These are phyloP conservation scores for Starmerella floricola DNA, from an alignment of 805 yeast genomes.

Conservation along the genomic window DNA sequence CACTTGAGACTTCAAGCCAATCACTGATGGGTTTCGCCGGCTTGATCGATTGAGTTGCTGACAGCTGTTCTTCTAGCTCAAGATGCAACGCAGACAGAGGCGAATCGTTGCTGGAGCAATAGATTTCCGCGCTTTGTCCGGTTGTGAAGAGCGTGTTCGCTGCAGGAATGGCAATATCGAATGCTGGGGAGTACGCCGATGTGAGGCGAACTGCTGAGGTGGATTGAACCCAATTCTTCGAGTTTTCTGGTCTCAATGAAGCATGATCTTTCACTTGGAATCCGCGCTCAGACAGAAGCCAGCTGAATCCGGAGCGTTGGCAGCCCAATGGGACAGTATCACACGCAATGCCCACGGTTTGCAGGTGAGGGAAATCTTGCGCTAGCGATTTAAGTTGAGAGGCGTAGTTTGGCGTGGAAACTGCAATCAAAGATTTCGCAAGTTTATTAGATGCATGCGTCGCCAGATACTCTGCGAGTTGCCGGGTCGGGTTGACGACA, in stretches of 20 bases:
- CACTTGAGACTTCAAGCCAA: slow-evolving; percentile 35
- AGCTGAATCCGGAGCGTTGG: slow-evolving; percentile 27
- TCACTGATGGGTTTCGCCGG: slow-evolving; percentile 19
- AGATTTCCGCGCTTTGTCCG: slow-evolving; percentile 20
- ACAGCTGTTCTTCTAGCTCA: slow-evolving; percentile 10
- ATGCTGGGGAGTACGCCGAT: slow-evolving; percentile 7
- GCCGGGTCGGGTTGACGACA: slow-evolving; percentile 21
- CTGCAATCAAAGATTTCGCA: slow-evolving; percentile 24
- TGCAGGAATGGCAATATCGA: slow-evolving; percentile 23
- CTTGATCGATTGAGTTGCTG: slow-evolving; percentile 6
- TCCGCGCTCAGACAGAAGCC: slow-evolving; percentile 17
- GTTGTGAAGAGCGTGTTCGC: slow-evolving; percentile 29
- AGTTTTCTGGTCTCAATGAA: slow-evolving; percentile 1
- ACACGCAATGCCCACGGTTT: slow-evolving; percentile 24
- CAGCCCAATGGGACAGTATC: slow-evolving; percentile 28
- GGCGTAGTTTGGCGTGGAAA: slow-evolving; percentile 30
- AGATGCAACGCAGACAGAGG: slow-evolving; percentile 19
- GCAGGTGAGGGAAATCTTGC: slow-evolving; percentile 18
- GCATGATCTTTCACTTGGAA: slow-evolving; percentile 20
- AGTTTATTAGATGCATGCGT: slow-evolving; percentile 18
- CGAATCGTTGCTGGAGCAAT: slow-evolving; percentile 2
- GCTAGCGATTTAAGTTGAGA: slow-evolving; percentile 20
- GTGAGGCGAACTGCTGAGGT: slow-evolving; percentile 16
- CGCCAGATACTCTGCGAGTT: slow-evolving; percentile 17
- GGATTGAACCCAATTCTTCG: slow-evolving; percentile 17